Conservation (phyloP, 164 flowering plant species). For the Chloranthus sessilifolius region DNA sequence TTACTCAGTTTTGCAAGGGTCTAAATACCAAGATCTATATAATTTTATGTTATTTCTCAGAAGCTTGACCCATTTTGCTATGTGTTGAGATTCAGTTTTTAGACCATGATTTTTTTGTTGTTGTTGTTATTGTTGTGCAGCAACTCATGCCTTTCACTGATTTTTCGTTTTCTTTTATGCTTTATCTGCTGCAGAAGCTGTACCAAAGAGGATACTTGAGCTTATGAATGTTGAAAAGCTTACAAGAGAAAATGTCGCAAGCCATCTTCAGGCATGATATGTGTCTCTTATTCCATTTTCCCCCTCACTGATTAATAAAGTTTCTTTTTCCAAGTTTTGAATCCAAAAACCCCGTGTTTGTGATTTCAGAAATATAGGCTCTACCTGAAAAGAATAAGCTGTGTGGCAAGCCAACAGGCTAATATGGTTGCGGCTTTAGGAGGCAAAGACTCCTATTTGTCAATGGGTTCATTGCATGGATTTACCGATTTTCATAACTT, state of each 20-base stretch:
- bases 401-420: constrained; percentile 45
- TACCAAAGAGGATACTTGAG: constrained; percentile 91
- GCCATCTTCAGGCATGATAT: constrained; percentile 75
- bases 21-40: no score
- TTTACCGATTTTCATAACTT: constrained; percentile 47
- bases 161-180: no score
- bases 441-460: constrained; percentile 52
- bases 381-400: constrained; percentile 62
- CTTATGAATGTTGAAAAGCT: constrained; percentile 87
- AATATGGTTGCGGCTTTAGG: constrained; percentile 50
- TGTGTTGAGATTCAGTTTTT: no score
- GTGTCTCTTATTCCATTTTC: background rate
- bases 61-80: no score
- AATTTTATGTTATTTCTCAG: no score
- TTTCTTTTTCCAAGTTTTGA: background rate
- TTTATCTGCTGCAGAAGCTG: constrained; percentile 78
- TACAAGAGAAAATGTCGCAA: constrained; percentile 93
- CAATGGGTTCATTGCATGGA: constrained; percentile 49
- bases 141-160: no score
- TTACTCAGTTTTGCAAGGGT: no score
- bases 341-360: background rate
- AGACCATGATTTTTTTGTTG: no score
- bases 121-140: no score
- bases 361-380: constrained; percentile 82
- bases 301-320: background rate